Conservation (phyloP, 2,329 filamentous ascomycete species). For the Penicillium janthinellum region DNA sequence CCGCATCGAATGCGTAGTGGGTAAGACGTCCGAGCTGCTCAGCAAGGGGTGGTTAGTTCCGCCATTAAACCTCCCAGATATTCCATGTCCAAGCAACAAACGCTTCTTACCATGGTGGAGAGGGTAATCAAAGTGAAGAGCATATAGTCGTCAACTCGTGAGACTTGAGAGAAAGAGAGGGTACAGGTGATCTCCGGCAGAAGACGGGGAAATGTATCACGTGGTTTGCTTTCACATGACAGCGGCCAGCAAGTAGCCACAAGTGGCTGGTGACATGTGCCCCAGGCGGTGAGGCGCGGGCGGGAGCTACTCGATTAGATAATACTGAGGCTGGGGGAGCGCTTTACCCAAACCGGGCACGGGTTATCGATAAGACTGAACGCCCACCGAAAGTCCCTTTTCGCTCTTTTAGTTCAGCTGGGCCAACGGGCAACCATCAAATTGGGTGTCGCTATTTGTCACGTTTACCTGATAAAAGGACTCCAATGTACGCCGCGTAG, state of each 20-base stretch:
- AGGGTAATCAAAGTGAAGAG: constrained; percentile 4
- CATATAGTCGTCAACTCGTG: constrained; percentile 10
- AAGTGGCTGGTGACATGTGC: constrained; percentile 13
- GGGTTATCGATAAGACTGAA: constrained; percentile 21
- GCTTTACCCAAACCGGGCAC: background rate
- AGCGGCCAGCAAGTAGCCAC: background rate
- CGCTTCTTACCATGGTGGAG: constrained; percentile 23
- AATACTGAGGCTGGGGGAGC: background rate
- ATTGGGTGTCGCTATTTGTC: constrained; percentile 32
- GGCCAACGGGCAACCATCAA: constrained; percentile 11
- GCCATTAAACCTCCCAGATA: background rate
- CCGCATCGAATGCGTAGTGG: constrained; percentile 32
- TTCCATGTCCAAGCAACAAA: background rate
- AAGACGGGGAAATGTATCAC: constrained; percentile 14
- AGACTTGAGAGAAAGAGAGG: background rate
- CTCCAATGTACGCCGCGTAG: constrained; percentile 28
- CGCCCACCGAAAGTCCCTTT: constrained; percentile 27
- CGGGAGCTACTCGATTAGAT: background rate
- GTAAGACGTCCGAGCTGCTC: constrained; percentile 29
- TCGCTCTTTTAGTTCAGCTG: constrained; percentile 2
- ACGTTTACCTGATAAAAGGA: constrained; percentile 25
- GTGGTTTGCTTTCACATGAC: constrained; percentile 24
- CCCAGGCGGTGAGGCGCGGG: background rate
- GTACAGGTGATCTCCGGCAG: constrained; percentile 13
- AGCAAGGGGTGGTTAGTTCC: constrained; percentile 7